Evolutionary conservation across 768 basidiomycete genomes (phyloP), one percentile per base, ranked within the genome.

Genomic region (Tricholoma hemisulphureum): DNA sequence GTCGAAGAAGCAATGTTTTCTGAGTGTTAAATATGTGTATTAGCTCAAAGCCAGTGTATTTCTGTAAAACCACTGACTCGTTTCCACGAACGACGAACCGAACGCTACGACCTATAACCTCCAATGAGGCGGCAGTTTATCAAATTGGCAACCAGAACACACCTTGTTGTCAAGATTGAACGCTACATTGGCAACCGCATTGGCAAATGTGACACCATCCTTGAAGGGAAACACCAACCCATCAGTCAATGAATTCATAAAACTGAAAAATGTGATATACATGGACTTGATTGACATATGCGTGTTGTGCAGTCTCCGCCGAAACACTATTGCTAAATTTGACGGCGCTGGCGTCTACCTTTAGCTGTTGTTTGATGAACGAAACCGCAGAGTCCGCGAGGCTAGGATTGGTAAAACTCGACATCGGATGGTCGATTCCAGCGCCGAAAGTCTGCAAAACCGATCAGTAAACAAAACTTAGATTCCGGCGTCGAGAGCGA

Each of bases 31-130:
- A 28, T 28, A 29, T n/a, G 11, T n/a, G 54, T 10, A 5, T 6
- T 31, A 6, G 31, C 6, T 5, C 10, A 20, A 20, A 21, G 3
- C 18, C 21, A n/a, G n/a, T 4, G 26, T 28, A 29, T 26, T 1
- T 2, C 8, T 11, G 9, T 9, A 21, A 26, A 20, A 23, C 4
- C 24, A 62, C 60, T 32, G 32, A 79, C 78, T 67, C 0, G 78
- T 69, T 55, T 73, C 75, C 11, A 80, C 72, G 61, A 82, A 82
- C 2, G 77, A 80, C 16, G 76, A 75, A 23, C 80, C 76, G 58
- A 80, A 76, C 2, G 78, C 67, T 29, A 74, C 72, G 37, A 75
- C 65, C 59, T 74, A 58, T 51, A 72, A 9, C 13, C 23, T 26
- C 21, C 24, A 21, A 29, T 37, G 16, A 53, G 51, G 28, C 2